phyloP scores from a whole-genome alignment of 768 basidiomycete species.

The Pleurotus sapidus region DNA sequence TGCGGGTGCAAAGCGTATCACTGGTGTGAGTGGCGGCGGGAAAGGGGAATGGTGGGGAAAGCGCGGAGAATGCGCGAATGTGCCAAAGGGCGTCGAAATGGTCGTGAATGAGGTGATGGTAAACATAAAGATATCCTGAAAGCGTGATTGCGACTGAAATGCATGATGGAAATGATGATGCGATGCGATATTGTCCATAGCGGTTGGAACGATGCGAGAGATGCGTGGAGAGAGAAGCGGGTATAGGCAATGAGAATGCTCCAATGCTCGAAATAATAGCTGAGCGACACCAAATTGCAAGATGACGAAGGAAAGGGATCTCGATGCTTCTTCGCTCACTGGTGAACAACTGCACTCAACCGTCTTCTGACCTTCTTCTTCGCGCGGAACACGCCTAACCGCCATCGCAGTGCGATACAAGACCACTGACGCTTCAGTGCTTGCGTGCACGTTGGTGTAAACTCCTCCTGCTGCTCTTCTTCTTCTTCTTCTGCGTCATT shows the following conservation, averaged over 20 bases:
- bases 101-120: not conserved
- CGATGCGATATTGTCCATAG: slow-evolving; percentile 6
- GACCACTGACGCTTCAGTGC: slow-evolving; percentile 59
- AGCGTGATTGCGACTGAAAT: not conserved
- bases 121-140: slow-evolving; percentile 8
- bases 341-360: slow-evolving; percentile 2
- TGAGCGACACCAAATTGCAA: not conserved
- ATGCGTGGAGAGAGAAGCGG: not conserved
- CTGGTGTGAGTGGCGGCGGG: not conserved
- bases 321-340: not conserved
- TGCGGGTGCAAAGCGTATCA: not conserved
- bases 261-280: slow-evolving; percentile 5
- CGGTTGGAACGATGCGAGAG: slow-evolving; percentile 2
- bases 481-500: slow-evolving; percentile 21
- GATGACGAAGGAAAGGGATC: too few species aligned
- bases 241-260: slow-evolving; percentile 1
- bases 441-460: slow-evolving; percentile 58
- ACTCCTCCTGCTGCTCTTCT: slow-evolving; percentile 18
- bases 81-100: not conserved
- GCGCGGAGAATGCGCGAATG: not conserved
- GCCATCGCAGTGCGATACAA: slow-evolving; percentile 49
- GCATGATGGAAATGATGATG: slow-evolving; percentile 5
- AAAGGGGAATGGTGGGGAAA: not conserved
- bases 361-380: slow-evolving; percentile 20
- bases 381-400: slow-evolving; percentile 56